A percentile compares a stretch with the other conserved stretches of the same genome.
Conservation (phyloP, 2,329 filamentous ascomycete genomes). For the Cucurbitaria berberidis region DNA sequence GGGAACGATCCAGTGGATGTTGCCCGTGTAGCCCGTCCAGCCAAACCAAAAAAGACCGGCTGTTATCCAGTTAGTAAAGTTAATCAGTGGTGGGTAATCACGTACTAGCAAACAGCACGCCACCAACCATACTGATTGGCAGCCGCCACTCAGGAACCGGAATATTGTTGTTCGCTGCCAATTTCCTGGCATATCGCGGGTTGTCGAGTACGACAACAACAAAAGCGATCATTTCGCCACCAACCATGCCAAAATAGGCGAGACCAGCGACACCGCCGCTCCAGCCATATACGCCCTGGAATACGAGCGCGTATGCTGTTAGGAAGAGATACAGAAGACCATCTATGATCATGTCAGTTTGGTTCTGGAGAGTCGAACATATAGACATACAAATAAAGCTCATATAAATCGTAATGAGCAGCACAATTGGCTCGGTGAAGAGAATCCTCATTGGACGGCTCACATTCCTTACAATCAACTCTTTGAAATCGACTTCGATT, state of each 20-base stretch:
- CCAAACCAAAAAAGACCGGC: conserved; percentile 49
- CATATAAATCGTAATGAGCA: conserved; percentile 57
- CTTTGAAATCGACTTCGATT: conserved; percentile 59
- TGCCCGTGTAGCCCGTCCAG: conserved; percentile 52
- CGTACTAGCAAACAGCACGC: conserved; percentile 49
- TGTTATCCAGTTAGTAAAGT: conserved; percentile 1
- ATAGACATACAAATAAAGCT: conserved; percentile 44
- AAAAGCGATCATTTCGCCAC: conserved; percentile 73
- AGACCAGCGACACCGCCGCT: conserved; percentile 73
- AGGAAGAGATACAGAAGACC: conserved; percentile 80
- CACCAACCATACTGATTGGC: conserved; percentile 60
- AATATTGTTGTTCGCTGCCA: conserved; percentile 56
- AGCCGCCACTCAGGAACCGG: conserved; percentile 65
- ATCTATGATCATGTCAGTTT: conserved; percentile 57
- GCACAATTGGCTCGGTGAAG: conserved; percentile 58
- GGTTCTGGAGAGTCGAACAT: neutral
- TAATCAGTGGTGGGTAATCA: neutral
- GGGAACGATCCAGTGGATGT: conserved; percentile 51
- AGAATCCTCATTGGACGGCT: conserved; percentile 58
- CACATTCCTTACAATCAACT: conserved; percentile 60
- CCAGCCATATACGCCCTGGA: conserved; percentile 73
- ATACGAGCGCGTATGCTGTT: conserved; percentile 83
- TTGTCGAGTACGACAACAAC: conserved; percentile 67
- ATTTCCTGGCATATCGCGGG: conserved; percentile 64
- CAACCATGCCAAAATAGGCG: conserved; percentile 84